A percentile compares a stretch with the other conserved stretches of the same genome.
Evolutionary conservation across 2,329 filamentous ascomycete species (phyloP).

Genomic region (Ophiobolus disseminans): DNA sequence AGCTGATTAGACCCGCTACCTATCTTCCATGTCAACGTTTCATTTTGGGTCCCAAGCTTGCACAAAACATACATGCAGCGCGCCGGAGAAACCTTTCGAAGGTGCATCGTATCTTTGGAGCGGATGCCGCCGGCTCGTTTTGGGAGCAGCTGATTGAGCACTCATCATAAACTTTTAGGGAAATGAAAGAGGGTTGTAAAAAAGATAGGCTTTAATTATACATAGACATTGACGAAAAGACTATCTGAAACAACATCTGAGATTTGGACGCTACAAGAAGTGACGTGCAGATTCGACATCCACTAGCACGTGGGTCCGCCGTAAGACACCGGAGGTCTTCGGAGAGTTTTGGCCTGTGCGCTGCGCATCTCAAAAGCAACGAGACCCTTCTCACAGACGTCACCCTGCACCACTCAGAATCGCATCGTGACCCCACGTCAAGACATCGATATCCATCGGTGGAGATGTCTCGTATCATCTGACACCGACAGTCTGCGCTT

Average conservation of each 20-base stretch:
- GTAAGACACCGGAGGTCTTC: conserved; percentile 18
- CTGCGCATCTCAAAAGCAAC: background rate
- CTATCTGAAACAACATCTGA: too few relatives aligned
- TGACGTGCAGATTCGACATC: conserved; percentile 15
- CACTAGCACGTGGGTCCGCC: conserved; percentile 19
- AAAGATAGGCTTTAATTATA: background rate
- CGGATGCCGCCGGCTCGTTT: conserved; percentile 58
- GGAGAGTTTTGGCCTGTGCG: background rate
- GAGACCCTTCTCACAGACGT: background rate
- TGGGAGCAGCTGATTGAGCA: conserved; percentile 18
- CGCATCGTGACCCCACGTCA: too few relatives aligned
- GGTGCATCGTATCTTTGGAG: conserved; percentile 72
- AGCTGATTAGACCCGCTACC: conserved; percentile 52
- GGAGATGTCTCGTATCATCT: conserved; percentile 1
- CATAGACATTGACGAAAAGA: background rate
- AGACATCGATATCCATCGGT: background rate
- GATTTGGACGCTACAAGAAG: too few relatives aligned
- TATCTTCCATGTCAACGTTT: conserved; percentile 13
- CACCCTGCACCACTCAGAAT: background rate
- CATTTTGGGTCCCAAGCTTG: background rate
- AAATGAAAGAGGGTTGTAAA: background rate
- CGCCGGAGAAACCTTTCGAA: conserved; percentile 67
- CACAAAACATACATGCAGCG: conserved; percentile 62
- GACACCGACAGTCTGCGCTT: conserved; percentile 10
- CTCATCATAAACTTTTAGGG: conserved; percentile 16